Conservation (phyloP, 176 grass and related monocot species). For the Stipa capillata region DNA sequence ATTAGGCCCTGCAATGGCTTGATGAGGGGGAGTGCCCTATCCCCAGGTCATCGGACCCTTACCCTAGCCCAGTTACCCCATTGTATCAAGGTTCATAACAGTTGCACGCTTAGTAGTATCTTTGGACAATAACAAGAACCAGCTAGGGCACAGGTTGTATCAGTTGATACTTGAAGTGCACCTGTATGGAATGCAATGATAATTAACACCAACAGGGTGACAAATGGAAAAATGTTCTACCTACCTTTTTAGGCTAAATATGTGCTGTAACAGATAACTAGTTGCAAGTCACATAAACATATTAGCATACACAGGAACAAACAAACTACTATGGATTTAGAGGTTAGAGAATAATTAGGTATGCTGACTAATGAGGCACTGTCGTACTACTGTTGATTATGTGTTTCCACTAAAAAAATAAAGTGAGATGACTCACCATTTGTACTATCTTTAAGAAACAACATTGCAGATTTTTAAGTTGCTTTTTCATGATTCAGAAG, state of each 20-base stretch:
- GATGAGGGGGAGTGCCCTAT: too few species aligned
- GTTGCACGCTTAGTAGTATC: not conserved
- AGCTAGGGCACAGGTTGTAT: not conserved
- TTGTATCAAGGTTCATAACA: too few species aligned
- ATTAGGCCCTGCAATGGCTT: too few species aligned
- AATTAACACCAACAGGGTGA: not conserved
- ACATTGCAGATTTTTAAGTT: too few species aligned
- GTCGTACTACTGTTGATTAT: not conserved
- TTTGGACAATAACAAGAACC: not conserved
- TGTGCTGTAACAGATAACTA: too few species aligned
- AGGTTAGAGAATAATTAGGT: not conserved
- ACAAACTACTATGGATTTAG: not conserved
- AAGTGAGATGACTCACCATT: too few species aligned
- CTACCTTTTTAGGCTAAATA: not conserved
- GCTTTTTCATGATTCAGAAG: too few species aligned
- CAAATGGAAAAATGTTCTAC: not conserved
- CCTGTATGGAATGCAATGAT: not conserved
- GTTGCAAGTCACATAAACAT: not conserved
- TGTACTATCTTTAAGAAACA: too few species aligned
- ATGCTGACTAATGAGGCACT: not conserved
- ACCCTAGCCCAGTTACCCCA: too few species aligned
- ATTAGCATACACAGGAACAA: not conserved
- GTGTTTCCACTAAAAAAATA: not conserved
- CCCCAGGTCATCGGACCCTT: too few species aligned
- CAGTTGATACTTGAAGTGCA: not conserved